Percentiles rank a stretch among this genome's conserved stretches.
Evolutionary conservation across 441 rosid genomes (phyloP).

Genomic region (Flueggea neowawraea): DNA sequence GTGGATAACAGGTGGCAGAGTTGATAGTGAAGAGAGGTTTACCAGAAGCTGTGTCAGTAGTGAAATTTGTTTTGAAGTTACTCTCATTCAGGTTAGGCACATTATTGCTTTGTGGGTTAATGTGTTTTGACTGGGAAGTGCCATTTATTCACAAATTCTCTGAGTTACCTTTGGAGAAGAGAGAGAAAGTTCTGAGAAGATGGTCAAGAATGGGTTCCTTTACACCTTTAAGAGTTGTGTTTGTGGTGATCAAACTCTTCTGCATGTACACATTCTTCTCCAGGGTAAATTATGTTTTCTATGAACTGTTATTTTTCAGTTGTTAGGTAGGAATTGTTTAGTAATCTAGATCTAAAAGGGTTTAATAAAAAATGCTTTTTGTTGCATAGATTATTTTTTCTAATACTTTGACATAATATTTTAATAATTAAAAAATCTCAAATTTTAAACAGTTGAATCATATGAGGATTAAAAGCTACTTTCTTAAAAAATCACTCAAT

Average conservation of each 20-base stretch:
- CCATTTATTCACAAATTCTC: constrained; percentile 72
- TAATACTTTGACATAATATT: too few species aligned
- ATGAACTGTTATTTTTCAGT: too few species aligned
- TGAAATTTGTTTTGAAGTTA: constrained; percentile 38
- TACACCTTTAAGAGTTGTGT: constrained; percentile 47
- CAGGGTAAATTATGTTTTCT: constrained; percentile 33
- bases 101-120: constrained; percentile 62
- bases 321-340: too few species aligned
- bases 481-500: too few species aligned
- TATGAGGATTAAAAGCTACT: too few species aligned
- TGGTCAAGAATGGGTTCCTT: constrained; percentile 49
- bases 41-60: constrained; percentile 33
- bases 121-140: constrained; percentile 57
- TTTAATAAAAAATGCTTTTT: too few species aligned
- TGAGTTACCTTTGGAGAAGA: constrained; percentile 45
- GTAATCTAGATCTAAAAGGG: too few species aligned
- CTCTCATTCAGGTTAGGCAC: constrained; percentile 75
- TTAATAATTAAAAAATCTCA: too few species aligned
- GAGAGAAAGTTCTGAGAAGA: constrained; percentile 46
- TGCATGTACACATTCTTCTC: constrained; percentile 53
- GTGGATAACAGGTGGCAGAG: constrained; percentile 55
- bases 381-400: too few species aligned
- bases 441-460: too few species aligned
- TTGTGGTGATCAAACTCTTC: constrained; percentile 46
- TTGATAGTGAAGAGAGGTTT: constrained; percentile 37